phyloP scores from a whole-genome alignment of 2,329 filamentous ascomycete species.

The Sarocladium oryzae region DNA sequence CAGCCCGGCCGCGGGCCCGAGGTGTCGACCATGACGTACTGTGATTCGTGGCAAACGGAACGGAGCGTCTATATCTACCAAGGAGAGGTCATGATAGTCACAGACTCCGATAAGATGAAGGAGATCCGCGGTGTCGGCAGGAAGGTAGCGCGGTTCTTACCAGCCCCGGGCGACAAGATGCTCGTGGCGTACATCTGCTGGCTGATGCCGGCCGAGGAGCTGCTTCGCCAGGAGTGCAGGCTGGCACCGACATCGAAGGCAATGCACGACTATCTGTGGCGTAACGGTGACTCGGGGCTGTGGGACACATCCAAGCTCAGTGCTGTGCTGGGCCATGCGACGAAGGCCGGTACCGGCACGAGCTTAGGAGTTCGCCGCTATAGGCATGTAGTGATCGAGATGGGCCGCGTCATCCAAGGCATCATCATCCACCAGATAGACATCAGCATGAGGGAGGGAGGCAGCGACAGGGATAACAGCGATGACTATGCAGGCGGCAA shows the following conservation, averaged over 20 bases:
- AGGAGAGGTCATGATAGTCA: conserved; percentile 9
- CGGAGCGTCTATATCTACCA: conserved; percentile 8
- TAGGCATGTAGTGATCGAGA: background rate
- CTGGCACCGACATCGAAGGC: background rate
- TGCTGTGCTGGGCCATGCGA: background rate
- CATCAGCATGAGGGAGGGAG: background rate
- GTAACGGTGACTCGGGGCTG: background rate
- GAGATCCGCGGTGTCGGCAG: background rate
- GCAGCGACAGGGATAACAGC: background rate
- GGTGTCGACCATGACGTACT: background rate
- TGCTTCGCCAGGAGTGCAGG: background rate
- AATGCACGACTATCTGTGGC: background rate
- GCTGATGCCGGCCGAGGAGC: background rate
- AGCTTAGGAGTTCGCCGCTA: background rate
- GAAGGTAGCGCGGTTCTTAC: conserved; percentile 1
- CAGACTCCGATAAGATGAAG: conserved; percentile 9
- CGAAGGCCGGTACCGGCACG: background rate
- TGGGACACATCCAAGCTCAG: background rate
- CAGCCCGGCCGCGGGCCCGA: background rate
- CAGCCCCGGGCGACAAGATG: background rate
- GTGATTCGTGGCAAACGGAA: conserved; percentile 4
- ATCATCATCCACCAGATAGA: background rate
- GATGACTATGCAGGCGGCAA: background rate
- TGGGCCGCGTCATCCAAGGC: background rate
- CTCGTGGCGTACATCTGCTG: background rate